Conservation (phyloP, 768 basidiomycete species). For the Lactarius deliciosus region DNA sequence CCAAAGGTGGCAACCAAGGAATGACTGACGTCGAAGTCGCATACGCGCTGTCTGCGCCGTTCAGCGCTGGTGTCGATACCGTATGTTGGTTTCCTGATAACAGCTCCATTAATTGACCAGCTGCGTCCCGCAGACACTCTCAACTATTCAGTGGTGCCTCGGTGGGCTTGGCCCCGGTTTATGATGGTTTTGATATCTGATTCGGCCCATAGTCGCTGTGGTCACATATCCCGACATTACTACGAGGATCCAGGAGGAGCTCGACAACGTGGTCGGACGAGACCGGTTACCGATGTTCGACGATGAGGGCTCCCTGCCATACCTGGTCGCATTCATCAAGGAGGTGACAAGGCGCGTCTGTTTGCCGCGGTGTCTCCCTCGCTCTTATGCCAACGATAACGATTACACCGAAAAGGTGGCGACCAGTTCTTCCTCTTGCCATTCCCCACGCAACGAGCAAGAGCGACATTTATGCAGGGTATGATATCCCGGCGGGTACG, state of each 20-base stretch:
- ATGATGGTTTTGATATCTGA: background rate
- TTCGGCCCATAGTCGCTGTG: conserved; percentile 1
- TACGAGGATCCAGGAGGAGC: conserved; percentile 26
- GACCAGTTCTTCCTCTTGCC: conserved; percentile 15
- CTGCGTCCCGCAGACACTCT: conserved; percentile 6
- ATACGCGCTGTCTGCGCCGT: conserved; percentile 20
- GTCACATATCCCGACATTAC: conserved; percentile 25
- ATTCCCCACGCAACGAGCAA: conserved; percentile 19
- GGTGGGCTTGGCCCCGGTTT: background rate
- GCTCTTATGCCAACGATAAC: background rate
- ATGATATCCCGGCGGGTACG: conserved; percentile 19
- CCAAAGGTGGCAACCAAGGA: background rate
- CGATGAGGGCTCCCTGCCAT: conserved; percentile 25
- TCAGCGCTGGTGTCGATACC: conserved; percentile 25
- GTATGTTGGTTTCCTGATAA: background rate
- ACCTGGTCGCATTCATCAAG: conserved; percentile 25
- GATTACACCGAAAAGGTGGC: conserved; percentile 7
- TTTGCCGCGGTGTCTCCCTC: background rate
- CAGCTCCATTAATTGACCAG: background rate
- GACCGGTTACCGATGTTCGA: conserved; percentile 27
- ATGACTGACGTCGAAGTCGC: conserved; percentile 17
- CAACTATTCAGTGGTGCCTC: conserved; percentile 11
- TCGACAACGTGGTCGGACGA: conserved; percentile 25
- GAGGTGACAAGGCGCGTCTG: conserved; percentile 23
- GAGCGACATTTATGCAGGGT: conserved; percentile 16